Conservation (phyloP, 176 grass and related monocot genomes). For the Carex littledalei region DNA sequence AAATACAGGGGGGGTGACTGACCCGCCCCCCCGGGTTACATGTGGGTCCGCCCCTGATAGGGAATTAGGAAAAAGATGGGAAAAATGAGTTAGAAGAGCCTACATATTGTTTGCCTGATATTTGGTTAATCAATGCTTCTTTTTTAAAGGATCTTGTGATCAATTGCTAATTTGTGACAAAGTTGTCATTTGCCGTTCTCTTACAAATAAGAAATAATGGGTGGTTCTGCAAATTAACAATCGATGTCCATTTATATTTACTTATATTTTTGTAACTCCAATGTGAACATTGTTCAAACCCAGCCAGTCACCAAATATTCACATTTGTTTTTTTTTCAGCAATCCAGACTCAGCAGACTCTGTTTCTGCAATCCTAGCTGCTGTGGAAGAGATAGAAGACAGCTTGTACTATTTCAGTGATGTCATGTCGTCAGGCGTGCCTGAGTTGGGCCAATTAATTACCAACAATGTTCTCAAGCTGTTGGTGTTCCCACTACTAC, state of each 20-base stretch:
- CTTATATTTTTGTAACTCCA: not conserved
- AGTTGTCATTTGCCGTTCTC: not conserved
- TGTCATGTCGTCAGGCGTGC: slow-evolving; percentile 97
- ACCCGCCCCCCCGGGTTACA: no score
- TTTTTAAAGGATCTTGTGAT: not conserved
- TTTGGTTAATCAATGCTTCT: not conserved
- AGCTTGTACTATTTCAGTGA: slow-evolving; percentile 99
- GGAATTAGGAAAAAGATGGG: not conserved
- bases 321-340: slow-evolving; percentile 26
- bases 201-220: not conserved
- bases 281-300: not conserved
- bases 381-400: slow-evolving; percentile 90
- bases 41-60: not conserved
- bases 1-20: no score
- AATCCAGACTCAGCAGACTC: slow-evolving; percentile 43
- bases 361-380: slow-evolving; percentile 42
- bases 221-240: not conserved
- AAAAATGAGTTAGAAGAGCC: not conserved
- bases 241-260: not conserved
- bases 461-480: slow-evolving; percentile 81
- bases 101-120: not conserved
- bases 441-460: slow-evolving; percentile 88
- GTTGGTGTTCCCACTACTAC: slow-evolving; percentile 89
- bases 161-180: not conserved
- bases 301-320: not conserved